phyloP scores from a whole-genome alignment of 78 protist species.

The Anaeramoeba flamelloides region DNA sequence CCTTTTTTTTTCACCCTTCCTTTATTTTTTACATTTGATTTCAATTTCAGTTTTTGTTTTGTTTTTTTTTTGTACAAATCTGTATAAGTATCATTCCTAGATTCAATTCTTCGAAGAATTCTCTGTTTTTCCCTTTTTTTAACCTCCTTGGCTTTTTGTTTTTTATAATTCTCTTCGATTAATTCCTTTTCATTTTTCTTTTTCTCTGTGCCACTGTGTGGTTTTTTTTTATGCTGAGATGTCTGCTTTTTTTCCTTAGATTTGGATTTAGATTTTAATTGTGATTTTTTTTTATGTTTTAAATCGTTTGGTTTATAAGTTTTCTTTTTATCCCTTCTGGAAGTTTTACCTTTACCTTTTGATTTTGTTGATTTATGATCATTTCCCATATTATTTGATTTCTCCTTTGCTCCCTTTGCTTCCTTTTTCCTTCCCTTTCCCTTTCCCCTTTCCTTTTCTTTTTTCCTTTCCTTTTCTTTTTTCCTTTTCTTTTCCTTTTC shows the following conservation, averaged over 20 bases:
- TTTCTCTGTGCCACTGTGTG: no score
- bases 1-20: neutral
- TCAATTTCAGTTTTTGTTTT: neutral
- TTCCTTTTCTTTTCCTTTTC: neutral
- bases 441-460: neutral
- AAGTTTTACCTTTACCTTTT: neutral
- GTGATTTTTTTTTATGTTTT: no score
- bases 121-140: no score
- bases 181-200: no score
- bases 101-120: no score
- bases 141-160: no score
- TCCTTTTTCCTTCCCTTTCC: neutral
- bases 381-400: neutral
- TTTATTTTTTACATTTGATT: neutral
- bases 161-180: no score
- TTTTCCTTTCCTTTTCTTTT: neutral
- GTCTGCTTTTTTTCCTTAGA: no score
- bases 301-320: no score
- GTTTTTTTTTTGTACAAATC: constrained; percentile 11
- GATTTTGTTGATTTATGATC: neutral
- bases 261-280: no score
- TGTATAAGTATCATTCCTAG: neutral
- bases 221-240: no score
- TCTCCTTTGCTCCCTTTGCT: constrained; percentile 1
- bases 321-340: no score